Conservation (phyloP, 371 early-diverging fungal species). For the Choanephora cucurbitarum region DNA sequence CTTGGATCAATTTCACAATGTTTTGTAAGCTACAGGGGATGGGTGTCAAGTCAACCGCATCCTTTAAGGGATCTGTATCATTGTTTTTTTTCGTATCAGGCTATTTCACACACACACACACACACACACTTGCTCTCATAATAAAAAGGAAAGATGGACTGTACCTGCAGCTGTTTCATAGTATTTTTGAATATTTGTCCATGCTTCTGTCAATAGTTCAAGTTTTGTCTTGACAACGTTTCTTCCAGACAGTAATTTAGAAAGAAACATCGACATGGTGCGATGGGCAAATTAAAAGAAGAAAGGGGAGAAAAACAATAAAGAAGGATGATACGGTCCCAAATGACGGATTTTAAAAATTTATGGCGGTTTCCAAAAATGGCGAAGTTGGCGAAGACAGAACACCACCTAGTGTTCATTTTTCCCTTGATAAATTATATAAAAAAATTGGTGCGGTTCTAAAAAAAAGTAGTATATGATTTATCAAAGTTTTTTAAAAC, state of each 20-base stretch:
- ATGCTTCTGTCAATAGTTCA: conserved; percentile 46
- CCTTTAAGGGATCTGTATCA: conserved; percentile 46
- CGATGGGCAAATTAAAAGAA: neutral
- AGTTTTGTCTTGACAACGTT: conserved; percentile 47
- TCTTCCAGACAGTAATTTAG: conserved; percentile 51
- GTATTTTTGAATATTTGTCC: conserved; percentile 53
- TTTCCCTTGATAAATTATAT: no score
- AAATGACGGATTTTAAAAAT: no score
- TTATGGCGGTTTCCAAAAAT: no score
- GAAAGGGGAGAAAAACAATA: neutral
- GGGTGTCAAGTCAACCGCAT: conserved; percentile 53
- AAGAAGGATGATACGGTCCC: neutral
- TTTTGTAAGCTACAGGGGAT: conserved; percentile 48
- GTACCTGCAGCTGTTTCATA: conserved; percentile 54
- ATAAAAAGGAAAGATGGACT: conserved; percentile 11
- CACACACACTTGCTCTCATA: no score
- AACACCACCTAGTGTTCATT: no score
- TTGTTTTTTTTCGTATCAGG: no score
- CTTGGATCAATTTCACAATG: conserved; percentile 51
- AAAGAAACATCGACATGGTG: conserved; percentile 49
- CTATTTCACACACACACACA: no score
- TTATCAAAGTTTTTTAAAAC: no score
- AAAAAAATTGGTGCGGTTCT: no score
- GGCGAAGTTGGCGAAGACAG: no score
- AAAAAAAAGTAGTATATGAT: no score